Conservation (phyloP, 768 basidiomycete species). For the Suillus clintonianus region DNA sequence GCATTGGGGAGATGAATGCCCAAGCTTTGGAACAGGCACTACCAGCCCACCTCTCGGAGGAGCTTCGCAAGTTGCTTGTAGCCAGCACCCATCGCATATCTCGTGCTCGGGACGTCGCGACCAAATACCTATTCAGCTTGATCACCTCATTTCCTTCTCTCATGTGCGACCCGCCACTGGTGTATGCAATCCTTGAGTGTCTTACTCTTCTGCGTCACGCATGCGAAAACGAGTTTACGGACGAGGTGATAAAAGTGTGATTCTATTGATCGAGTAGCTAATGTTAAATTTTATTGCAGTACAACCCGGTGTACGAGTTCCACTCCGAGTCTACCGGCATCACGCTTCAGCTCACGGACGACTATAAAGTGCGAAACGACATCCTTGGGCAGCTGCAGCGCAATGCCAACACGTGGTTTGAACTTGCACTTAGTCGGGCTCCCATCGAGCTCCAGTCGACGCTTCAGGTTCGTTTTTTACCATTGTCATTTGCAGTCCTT, state of each 20-base stretch:
- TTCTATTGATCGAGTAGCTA: not conserved
- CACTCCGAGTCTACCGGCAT: constrained; percentile 75
- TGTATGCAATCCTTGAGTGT: constrained; percentile 88
- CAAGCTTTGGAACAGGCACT: constrained; percentile 82
- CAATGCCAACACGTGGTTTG: constrained; percentile 83
- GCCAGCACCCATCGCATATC: constrained; percentile 80
- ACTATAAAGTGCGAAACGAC: constrained; percentile 81
- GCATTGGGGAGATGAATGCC: constrained; percentile 66
- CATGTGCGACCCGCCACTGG: constrained; percentile 86
- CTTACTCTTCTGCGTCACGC: constrained; percentile 85
- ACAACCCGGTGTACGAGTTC: constrained; percentile 85
- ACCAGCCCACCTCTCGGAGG: constrained; percentile 63
- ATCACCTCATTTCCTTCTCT: constrained; percentile 92
- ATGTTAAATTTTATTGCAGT: constrained; percentile 48
- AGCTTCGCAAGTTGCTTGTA: constrained; percentile 76
- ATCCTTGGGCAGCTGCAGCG: constrained; percentile 75
- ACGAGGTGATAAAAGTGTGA: constrained; percentile 65
- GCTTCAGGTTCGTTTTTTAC: constrained; percentile 66
- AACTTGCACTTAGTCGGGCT: constrained; percentile 81
- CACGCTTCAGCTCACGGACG: constrained; percentile 80
- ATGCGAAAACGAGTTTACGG: constrained; percentile 87
- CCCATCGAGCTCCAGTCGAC: constrained; percentile 93
- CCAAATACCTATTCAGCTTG: constrained; percentile 80
- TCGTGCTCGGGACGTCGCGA: constrained; percentile 80
- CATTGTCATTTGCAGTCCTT: not conserved